Conservation (phyloP, 2,329 filamentous ascomycete species). For the Aureobasidium sp. region DNA sequence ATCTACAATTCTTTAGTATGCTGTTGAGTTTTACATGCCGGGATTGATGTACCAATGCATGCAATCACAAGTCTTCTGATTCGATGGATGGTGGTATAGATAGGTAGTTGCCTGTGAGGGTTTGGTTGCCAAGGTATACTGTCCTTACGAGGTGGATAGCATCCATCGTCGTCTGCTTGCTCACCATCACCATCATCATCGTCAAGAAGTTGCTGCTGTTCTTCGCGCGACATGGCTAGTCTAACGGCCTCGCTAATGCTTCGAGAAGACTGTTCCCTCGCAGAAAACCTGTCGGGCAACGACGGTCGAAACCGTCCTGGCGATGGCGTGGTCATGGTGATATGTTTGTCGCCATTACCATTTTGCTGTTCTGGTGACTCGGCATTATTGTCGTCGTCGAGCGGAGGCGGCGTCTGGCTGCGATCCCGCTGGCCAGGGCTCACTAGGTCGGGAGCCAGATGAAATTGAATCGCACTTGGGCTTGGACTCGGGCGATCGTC, state of each 20-base stretch:
- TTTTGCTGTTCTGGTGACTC: not conserved
- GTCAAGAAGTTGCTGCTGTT: constrained; percentile 41
- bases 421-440: not conserved
- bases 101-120: constrained; percentile 54
- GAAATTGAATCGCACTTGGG: constrained; percentile 1
- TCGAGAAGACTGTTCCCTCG: constrained; percentile 23
- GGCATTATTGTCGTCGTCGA: not conserved
- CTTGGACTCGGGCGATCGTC: constrained; percentile 6
- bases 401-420: not conserved
- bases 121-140: constrained; percentile 39
- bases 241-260: constrained; percentile 30
- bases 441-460: not conserved
- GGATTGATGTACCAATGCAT: constrained; percentile 30
- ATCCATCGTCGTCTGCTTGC: constrained; percentile 37
- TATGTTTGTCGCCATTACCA: constrained; percentile 16
- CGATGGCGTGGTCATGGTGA: constrained; percentile 16
- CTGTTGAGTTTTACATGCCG: not conserved
- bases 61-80: constrained; percentile 39
- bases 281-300: constrained; percentile 20
- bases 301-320: constrained; percentile 21
- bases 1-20: constrained; percentile 30
- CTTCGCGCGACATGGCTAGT: constrained; percentile 35
- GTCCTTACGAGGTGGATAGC: constrained; percentile 29
- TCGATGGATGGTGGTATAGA: constrained; percentile 68
- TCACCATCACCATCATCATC: constrained; percentile 29